Base-by-base conservation (phyloP, 257 asterid genomes). In the Solanum sejunctum region DNA sequence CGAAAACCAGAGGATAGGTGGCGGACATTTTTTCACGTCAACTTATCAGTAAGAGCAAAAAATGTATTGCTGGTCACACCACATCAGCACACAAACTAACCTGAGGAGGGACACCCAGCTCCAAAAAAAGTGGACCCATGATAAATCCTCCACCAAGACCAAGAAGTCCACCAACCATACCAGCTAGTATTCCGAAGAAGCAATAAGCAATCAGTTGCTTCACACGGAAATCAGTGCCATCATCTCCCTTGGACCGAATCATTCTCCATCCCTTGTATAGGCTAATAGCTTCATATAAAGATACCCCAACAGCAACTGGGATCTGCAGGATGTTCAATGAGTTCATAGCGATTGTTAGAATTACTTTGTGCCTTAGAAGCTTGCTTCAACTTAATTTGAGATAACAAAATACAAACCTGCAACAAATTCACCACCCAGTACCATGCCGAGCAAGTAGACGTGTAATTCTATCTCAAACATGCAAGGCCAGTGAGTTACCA, bases 61-160 rank as follows among this genome's bases (percentile, higher is more conserved):
- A 7, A 45, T 12, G 36, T 12, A 72, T 12, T 0, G 56, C 56
- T 72, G 57, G 39, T 72, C 81, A 73, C 1, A 4, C 58, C 2
- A 20, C 11, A 12, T 43, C 26, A 57, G 77, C 36, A 8, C 15
- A 12, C 21, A 71, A 73, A 84, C 83, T 82, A 81, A 93, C 99
- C 93, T 96, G 99, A 71, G 93, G 93, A 84, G 93, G 93, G 72
- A 91, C 88, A 20, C 92, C 93, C 15, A 91, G 87, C 88, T 91
- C 93, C 85, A 91, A 66, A 86, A 91, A 91, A 43, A 91, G 84
- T 23, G 93, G 92, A 58, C 93, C 92, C 92, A 91, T 88, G 51
- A 91, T 91, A 80, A 96, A 96, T 85, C 99, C 99, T 82, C 99
- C 99, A 55, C 99, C 99, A 0, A 96, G 95, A 80, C 99, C 99